phyloP scores from a whole-genome alignment of 2,329 filamentous ascomycete genomes.

The Alternaria arborescens region DNA sequence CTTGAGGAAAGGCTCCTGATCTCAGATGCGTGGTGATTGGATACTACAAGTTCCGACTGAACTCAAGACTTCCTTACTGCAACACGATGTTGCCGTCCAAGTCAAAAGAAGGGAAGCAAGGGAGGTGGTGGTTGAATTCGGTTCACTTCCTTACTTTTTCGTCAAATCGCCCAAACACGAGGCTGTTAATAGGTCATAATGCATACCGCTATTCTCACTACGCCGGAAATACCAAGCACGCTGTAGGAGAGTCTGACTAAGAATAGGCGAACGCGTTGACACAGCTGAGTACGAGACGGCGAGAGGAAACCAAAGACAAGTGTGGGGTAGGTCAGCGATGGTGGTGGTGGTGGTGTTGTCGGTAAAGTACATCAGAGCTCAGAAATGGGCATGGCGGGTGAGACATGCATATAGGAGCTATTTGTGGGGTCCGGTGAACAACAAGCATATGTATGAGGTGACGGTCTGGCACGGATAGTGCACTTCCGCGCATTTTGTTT shows the following conservation, averaged over 20 bases:
- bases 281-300: constrained; percentile 17
- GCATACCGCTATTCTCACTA: constrained; percentile 29
- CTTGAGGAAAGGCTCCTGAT: neutral
- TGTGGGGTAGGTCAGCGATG: neutral
- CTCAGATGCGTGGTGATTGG: neutral
- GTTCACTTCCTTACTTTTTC: constrained; percentile 3
- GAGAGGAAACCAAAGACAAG: neutral
- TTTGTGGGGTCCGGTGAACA: neutral
- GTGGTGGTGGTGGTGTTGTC: neutral
- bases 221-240: constrained; percentile 8
- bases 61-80: neutral
- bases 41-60: neutral
- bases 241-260: constrained; percentile 21
- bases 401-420: neutral
- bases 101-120: neutral
- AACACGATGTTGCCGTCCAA: neutral
- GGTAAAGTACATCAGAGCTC: neutral
- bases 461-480: neutral
- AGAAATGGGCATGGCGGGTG: neutral
- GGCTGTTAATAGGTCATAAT: constrained; percentile 25
- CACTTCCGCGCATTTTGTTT: neutral
- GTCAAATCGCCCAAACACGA: constrained; percentile 8
- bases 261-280: constrained; percentile 22
- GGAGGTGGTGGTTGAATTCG: neutral
- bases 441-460: neutral